Percentiles rank a stretch among this genome's conserved stretches.
Conservation (phyloP, 371 early-diverging fungal species). For the Syncephalastrum racemosum region DNA sequence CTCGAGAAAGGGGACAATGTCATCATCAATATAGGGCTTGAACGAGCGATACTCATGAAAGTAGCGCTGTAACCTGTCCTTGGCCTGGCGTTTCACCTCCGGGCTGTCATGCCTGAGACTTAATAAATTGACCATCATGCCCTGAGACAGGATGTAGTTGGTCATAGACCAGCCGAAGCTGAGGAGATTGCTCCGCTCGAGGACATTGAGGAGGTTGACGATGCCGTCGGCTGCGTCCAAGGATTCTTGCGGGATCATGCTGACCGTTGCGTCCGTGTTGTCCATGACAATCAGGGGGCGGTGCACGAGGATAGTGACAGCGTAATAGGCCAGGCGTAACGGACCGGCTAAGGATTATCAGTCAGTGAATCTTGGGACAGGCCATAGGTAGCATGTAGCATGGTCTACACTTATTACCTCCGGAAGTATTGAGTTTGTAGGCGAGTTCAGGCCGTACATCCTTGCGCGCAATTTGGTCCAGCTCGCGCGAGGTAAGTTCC, state of each 20-base stretch:
- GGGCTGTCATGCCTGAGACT: conserved; percentile 22
- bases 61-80: background rate
- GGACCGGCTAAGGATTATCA: conserved; percentile 25
- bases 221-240: conserved; percentile 16
- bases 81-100: conserved; percentile 21
- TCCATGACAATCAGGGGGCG: conserved; percentile 27
- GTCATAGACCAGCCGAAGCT: conserved; percentile 34
- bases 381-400: too few species aligned
- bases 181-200: conserved; percentile 17
- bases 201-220: conserved; percentile 20
- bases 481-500: conserved; percentile 17
- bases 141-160: conserved; percentile 28
- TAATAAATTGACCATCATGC: conserved; percentile 23
- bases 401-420: conserved; percentile 21
- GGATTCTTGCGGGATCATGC: conserved; percentile 23
- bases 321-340: conserved; percentile 22
- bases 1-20: conserved; percentile 14
- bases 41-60: background rate
- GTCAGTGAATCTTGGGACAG: background rate
- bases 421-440: conserved; percentile 24
- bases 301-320: conserved; percentile 23
- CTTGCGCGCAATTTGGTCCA: conserved; percentile 15
- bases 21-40: background rate
- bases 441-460: conserved; percentile 14
- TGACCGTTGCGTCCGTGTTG: conserved; percentile 4